Conservation (phyloP, 176 grass and related monocot genomes). For the Hyparrhenia diplandra region DNA sequence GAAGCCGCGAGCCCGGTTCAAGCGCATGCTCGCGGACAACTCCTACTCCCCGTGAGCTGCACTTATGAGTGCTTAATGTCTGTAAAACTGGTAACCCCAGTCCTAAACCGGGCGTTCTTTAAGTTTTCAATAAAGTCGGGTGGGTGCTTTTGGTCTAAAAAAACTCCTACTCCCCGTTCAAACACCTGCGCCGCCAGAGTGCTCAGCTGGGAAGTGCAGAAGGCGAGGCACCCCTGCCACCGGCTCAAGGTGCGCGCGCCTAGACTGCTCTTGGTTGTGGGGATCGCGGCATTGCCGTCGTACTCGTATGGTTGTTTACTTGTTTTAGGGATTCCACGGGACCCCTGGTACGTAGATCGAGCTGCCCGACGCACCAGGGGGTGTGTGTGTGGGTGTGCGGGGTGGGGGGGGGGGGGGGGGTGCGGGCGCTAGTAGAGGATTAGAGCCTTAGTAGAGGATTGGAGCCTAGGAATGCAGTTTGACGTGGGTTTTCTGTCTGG, state of each 20-base stretch:
- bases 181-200: constrained; percentile 56
- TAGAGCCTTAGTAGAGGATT: too few species aligned
- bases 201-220: constrained; percentile 14
- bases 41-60: constrained; percentile 62
- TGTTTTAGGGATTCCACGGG: background rate
- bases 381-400: background rate
- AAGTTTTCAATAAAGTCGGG: too few species aligned
- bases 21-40: constrained; percentile 70
- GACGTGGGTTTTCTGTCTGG: too few species aligned
- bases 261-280: background rate
- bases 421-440: too few species aligned
- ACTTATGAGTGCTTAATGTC: too few species aligned
- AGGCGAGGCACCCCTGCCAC: background rate
- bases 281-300: background rate
- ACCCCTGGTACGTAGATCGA: background rate
- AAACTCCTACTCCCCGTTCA: too few species aligned
- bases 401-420: too few species aligned
- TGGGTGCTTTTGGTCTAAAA: too few species aligned
- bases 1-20: constrained; percentile 76
- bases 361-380: background rate
- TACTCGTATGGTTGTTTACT: background rate
- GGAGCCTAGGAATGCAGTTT: too few species aligned
- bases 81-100: too few species aligned
- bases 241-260: background rate
- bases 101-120: too few species aligned